Evolutionary conservation across 257 asterid species (phyloP).

Genomic region (Solanum tacnaense): DNA sequence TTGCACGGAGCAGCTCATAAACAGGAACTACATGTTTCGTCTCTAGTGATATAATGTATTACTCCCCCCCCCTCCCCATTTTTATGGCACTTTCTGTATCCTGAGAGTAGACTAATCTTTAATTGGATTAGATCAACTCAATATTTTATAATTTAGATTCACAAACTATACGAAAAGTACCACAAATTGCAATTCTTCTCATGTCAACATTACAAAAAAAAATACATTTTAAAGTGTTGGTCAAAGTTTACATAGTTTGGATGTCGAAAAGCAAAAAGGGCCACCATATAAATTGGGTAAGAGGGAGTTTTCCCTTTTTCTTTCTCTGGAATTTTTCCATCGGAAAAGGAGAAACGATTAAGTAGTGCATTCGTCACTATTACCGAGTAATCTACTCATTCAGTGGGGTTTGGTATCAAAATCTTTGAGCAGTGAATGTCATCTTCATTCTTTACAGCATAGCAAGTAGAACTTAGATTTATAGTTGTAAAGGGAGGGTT

Average conservation of each 20-base stretch:
- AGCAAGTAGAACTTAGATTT: neutral
- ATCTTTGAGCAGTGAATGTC: neutral
- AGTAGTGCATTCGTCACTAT: neutral
- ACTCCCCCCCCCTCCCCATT: accelerated
- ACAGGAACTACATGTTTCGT: neutral
- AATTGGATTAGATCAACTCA: neutral
- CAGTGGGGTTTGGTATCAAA: neutral
- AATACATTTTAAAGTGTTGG: neutral
- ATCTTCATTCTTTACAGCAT: neutral
- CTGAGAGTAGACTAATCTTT: neutral
- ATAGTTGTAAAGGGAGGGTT: neutral
- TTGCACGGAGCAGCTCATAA: neutral
- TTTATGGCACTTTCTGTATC: neutral
- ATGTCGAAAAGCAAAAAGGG: neutral
- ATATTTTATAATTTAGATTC: neutral
- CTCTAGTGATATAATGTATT: neutral
- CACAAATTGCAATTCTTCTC: neutral
- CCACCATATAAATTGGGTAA: neutral
- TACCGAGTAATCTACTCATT: neutral
- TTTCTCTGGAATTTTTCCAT: neutral
- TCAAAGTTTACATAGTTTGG: neutral
- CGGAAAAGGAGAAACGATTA: neutral
- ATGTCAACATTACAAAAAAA: neutral
- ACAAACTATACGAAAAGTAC: neutral
- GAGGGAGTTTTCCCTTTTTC: neutral